Conservation (phyloP, 305 asterid species). For the Fraxinus ornus region DNA sequence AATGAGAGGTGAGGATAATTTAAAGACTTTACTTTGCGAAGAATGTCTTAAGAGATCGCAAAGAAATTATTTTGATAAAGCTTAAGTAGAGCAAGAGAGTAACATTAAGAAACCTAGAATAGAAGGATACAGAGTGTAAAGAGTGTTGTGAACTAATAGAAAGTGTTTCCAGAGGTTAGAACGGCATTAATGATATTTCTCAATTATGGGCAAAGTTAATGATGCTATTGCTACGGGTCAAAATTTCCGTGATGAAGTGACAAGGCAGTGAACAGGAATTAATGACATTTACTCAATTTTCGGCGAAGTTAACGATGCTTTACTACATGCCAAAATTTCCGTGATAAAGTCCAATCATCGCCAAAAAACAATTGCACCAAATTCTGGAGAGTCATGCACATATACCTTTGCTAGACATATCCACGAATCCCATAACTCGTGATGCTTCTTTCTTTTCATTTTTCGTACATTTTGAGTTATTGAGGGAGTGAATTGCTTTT, state of each 20-base stretch:
- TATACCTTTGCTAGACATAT: not conserved
- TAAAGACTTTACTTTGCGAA: conserved; percentile 18
- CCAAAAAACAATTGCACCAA: not conserved
- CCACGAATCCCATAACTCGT: not conserved
- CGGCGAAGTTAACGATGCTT: not conserved
- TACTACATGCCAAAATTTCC: not conserved
- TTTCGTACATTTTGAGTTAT: not conserved
- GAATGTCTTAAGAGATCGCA: not conserved
- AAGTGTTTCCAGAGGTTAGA: not conserved
- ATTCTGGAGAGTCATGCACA: not conserved
- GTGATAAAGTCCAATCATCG: not conserved
- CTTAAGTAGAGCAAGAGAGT: not conserved
- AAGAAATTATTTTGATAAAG: not conserved
- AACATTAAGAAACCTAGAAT: conserved; percentile 16
- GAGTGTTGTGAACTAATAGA: not conserved
- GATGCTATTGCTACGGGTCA: not conserved
- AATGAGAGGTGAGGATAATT: not conserved
- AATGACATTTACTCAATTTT: not conserved
- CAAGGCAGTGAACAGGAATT: not conserved
- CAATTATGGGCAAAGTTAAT: not conserved
- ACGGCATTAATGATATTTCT: not conserved
- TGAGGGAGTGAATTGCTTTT: not conserved
- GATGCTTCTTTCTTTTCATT: not conserved
- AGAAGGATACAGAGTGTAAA: not conserved
- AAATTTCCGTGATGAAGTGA: not conserved